Evolutionary conservation across 108 stramenopile species (phyloP).

Genomic region (Conticribra guillardii): DNA sequence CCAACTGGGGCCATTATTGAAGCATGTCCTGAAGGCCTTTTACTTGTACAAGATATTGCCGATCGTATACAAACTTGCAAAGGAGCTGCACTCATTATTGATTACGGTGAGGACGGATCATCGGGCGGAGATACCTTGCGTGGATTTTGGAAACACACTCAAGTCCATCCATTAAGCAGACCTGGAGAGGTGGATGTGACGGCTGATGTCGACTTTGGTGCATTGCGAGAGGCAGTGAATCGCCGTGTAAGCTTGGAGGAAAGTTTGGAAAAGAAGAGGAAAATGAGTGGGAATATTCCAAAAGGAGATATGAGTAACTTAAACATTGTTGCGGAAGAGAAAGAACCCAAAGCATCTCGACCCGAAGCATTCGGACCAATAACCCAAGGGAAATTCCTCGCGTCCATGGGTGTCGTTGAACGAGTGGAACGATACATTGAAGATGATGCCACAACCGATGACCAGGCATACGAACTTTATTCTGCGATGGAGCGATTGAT

Average conservation of each 20-base stretch:
- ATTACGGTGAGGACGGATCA: conserved; percentile 94
- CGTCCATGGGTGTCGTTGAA: conserved; percentile 90
- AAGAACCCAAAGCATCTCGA: conserved; percentile 1
- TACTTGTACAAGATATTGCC: conserved; percentile 89
- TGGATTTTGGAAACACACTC: conserved; percentile 88
- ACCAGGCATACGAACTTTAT: conserved; percentile 79
- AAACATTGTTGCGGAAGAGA: neutral
- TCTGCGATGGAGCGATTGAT: conserved; percentile 85
- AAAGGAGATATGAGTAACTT: neutral
- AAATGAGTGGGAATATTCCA: neutral
- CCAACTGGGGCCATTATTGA: conserved; percentile 86
- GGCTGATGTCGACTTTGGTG: conserved; percentile 98
- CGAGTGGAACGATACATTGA: conserved; percentile 81
- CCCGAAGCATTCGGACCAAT: conserved; percentile 85
- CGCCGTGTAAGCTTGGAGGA: conserved; percentile 27
- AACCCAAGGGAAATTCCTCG: conserved; percentile 90
- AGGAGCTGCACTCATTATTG: conserved; percentile 94
- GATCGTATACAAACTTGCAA: conserved; percentile 61
- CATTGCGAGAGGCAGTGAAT: conserved; percentile 74
- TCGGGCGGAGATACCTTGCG: conserved; percentile 82
- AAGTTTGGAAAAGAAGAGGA: conserved; percentile 37
- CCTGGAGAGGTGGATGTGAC: conserved; percentile 96
- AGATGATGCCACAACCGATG: conserved; percentile 80
- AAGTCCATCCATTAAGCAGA: conserved; percentile 79
- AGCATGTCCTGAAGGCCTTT: conserved; percentile 91